A percentile compares a stretch with the other conserved stretches of the same genome.
Conservation (phyloP, 768 basidiomycete species). For the Boletus insuetus region DNA sequence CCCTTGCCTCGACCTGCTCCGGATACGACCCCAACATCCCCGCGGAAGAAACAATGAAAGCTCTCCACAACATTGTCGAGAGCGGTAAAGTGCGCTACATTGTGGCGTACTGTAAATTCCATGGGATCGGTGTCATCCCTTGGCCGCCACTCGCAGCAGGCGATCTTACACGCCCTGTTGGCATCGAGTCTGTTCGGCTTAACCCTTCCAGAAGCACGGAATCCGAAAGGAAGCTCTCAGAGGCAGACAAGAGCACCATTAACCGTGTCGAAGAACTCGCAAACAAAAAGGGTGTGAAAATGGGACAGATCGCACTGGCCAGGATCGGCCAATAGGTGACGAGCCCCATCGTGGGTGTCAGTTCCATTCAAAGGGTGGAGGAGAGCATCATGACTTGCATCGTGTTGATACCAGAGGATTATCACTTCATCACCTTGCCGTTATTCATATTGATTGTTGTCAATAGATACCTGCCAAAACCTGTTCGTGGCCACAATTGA, state of each 20-base stretch:
- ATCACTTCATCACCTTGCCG: background rate
- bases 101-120: conserved; percentile 44
- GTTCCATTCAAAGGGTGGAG: conserved; percentile 29
- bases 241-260: conserved; percentile 20
- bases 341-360: conserved; percentile 45
- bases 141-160: conserved; percentile 46
- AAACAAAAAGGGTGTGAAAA: conserved; percentile 38
- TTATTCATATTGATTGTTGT: conserved; percentile 2
- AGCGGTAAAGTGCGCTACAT: conserved; percentile 50
- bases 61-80: conserved; percentile 47
- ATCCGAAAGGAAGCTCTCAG: conserved; percentile 24
- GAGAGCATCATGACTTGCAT: conserved; percentile 28
- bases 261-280: conserved; percentile 34
- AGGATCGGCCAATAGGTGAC: conserved; percentile 41
- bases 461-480: conserved; percentile 19
- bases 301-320: conserved; percentile 46
- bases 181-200: conserved; percentile 21
- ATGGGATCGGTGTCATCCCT: conserved; percentile 53
- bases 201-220: conserved; percentile 16
- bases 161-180: conserved; percentile 37
- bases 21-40: conserved; percentile 40
- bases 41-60: conserved; percentile 47
- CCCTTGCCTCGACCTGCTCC: conserved; percentile 41
- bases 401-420: conserved; percentile 29
- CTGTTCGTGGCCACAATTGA: conserved; percentile 15